These are phyloP conservation scores for Ascoidea asiatica DNA, from an alignment of 805 yeast species.

Conservation along the genomic window DNA sequence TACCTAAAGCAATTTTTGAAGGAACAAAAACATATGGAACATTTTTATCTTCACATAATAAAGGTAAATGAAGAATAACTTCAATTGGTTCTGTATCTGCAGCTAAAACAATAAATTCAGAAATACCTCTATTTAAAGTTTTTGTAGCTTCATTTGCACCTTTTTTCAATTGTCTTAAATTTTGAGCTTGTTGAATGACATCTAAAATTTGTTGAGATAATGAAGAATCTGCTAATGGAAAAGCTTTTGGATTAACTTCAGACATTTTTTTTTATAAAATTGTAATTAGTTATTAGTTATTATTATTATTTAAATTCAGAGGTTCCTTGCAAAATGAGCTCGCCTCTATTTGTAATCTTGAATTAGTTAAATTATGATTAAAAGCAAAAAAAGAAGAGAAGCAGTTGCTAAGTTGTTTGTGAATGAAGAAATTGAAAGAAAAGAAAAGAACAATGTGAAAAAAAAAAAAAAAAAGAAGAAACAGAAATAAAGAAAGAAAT, in stretches of 20 bases:
- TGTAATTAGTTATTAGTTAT: too few relatives aligned
- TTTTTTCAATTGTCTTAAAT: conserved; percentile 95
- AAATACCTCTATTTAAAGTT: conserved; percentile 98
- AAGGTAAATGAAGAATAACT: conserved; percentile 92
- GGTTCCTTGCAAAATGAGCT: conserved; percentile 22
- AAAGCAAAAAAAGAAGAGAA: too few relatives aligned
- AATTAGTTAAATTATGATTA: too few relatives aligned
- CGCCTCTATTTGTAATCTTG: conserved; percentile 15
- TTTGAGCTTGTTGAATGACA: conserved; percentile 95
- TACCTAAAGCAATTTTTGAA: conserved; percentile 95
- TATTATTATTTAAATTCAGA: conserved; percentile 1
- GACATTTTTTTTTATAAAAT: conserved; percentile 42
- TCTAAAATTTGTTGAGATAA: conserved; percentile 94
- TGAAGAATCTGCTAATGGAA: conserved; percentile 95
- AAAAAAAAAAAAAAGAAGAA: too few relatives aligned
- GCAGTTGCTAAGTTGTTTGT: too few relatives aligned
- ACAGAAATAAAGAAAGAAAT: too few relatives aligned
- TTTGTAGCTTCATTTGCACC: conserved; percentile 99
- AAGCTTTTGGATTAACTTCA: conserved; percentile 94
- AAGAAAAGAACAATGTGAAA: too few relatives aligned
- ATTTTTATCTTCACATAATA: conserved; percentile 97
- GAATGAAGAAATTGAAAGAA: too few relatives aligned
- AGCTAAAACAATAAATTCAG: conserved; percentile 98
- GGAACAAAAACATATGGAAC: conserved; percentile 99
- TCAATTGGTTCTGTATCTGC: conserved; percentile 99